Conservation (phyloP, 305 asterid genomes). For the Solanum aculeatissimum region DNA sequence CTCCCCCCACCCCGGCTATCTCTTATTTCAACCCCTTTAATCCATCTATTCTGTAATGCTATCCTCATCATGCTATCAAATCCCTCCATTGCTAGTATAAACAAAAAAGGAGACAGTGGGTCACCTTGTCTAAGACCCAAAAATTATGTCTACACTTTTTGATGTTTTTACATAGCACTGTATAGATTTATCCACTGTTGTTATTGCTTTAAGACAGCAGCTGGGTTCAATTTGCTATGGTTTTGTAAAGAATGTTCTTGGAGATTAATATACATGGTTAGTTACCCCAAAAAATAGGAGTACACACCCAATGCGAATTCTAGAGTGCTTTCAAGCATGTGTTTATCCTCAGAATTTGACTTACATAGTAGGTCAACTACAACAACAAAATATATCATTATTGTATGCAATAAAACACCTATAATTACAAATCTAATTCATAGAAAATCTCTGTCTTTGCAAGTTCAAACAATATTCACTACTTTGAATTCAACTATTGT, state of each 20-base stretch:
- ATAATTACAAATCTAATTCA: not conserved
- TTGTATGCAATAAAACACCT: not conserved
- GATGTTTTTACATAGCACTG: not conserved
- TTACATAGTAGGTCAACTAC: not conserved
- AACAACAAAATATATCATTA: not conserved
- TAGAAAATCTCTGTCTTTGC: not conserved
- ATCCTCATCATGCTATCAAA: too few species aligned
- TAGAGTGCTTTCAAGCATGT: not conserved
- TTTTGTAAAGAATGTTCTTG: not conserved
- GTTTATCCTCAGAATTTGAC: not conserved
- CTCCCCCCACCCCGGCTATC: too few species aligned
- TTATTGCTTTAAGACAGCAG: not conserved
- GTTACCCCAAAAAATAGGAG: not conserved
- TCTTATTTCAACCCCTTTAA: too few species aligned
- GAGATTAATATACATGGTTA: not conserved
- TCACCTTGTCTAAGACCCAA: too few species aligned
- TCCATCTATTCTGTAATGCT: too few species aligned
- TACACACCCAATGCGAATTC: not conserved
- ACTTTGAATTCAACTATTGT: not conserved
- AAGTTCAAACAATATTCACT: not conserved
- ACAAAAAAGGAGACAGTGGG: too few species aligned
- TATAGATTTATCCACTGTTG: not conserved
- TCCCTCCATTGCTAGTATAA: too few species aligned
- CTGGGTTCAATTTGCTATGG: not conserved
- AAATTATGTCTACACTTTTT: not conserved